These are phyloP conservation scores for Rhizopus microsporus DNA, from an alignment of 371 early-diverging fungal genomes.

Conservation along the genomic window DNA sequence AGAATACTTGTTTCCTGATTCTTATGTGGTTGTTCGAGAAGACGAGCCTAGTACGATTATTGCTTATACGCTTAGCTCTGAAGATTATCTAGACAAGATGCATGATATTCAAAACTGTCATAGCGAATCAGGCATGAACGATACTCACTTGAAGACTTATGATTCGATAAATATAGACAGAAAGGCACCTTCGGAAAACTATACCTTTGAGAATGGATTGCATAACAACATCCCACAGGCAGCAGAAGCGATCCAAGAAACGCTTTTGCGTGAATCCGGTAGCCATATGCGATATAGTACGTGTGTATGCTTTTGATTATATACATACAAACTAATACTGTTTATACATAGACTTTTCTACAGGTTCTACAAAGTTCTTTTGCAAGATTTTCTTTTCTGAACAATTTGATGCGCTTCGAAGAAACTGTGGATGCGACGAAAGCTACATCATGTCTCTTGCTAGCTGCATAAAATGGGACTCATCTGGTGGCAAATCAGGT, in stretches of 20 bases:
- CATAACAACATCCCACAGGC: neutral
- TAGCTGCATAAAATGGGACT: conserved; percentile 85
- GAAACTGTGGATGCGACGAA: conserved; percentile 82
- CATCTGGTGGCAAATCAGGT: conserved; percentile 92
- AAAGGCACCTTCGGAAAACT: conserved; percentile 13
- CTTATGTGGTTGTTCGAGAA: conserved; percentile 85
- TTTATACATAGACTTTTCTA: conserved; percentile 57
- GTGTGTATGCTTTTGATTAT: conserved; percentile 4
- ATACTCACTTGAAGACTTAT: conserved; percentile 1
- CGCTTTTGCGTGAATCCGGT: conserved; percentile 65
- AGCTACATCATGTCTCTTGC: conserved; percentile 85
- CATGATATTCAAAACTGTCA: conserved; percentile 36
- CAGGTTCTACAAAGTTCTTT: conserved; percentile 75
- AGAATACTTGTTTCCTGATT: conserved; percentile 88
- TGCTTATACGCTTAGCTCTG: conserved; percentile 77
- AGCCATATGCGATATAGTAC: conserved; percentile 73
- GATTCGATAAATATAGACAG: neutral
- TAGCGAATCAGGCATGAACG: conserved; percentile 18
- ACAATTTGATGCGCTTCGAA: conserved; percentile 91
- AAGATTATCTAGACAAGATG: conserved; percentile 52
- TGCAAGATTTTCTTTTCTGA: conserved; percentile 94
- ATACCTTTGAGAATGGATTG: conserved; percentile 12
- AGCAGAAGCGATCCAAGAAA: conserved; percentile 55
- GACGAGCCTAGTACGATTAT: conserved; percentile 95
- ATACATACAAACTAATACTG: neutral